Evolutionary conservation across 2,329 filamentous ascomycete species (phyloP).

Genomic region (Fusarium bulbicola): DNA sequence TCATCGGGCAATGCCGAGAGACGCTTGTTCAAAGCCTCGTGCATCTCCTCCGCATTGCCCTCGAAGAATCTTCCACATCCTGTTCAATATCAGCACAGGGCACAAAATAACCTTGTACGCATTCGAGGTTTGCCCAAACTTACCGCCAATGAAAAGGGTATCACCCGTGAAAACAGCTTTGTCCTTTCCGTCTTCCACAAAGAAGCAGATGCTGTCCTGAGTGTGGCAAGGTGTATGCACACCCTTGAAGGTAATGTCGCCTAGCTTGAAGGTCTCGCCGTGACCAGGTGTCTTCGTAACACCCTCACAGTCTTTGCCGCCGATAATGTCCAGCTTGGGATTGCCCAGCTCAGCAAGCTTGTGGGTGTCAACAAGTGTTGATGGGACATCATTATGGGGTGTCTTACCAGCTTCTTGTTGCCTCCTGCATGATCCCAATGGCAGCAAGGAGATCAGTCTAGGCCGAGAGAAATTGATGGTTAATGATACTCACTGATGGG

Average conservation of each 20-base stretch:
- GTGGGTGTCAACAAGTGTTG: not conserved
- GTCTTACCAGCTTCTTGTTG: conserved; percentile 79
- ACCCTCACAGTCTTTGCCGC: conserved; percentile 83
- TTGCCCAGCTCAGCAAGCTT: conserved; percentile 59
- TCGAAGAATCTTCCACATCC: conserved; percentile 98
- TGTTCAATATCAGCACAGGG: conserved; percentile 46
- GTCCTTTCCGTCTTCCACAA: conserved; percentile 79
- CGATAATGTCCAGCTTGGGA: conserved; percentile 78
- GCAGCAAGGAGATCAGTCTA: conserved; percentile 56
- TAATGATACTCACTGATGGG: conserved; percentile 79
- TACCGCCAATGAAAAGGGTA: conserved; percentile 92
- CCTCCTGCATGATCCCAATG: conserved; percentile 96
- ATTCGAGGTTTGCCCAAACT: not conserved
- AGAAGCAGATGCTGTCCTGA: conserved; percentile 97
- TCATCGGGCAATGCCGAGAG: conserved; percentile 85
- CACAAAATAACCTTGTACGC: not conserved
- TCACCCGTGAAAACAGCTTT: conserved; percentile 94
- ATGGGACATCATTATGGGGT: not conserved
- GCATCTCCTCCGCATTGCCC: conserved; percentile 88
- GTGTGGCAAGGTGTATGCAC: conserved; percentile 98
- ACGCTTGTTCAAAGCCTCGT: conserved; percentile 88
- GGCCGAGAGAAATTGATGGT: not conserved
- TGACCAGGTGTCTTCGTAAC: conserved; percentile 82
- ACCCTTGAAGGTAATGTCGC: conserved; percentile 82
- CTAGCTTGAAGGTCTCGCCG: conserved; percentile 82